Conservation (phyloP, 192 early-diverging fungal genomes). For the Coemansia sp. region DNA sequence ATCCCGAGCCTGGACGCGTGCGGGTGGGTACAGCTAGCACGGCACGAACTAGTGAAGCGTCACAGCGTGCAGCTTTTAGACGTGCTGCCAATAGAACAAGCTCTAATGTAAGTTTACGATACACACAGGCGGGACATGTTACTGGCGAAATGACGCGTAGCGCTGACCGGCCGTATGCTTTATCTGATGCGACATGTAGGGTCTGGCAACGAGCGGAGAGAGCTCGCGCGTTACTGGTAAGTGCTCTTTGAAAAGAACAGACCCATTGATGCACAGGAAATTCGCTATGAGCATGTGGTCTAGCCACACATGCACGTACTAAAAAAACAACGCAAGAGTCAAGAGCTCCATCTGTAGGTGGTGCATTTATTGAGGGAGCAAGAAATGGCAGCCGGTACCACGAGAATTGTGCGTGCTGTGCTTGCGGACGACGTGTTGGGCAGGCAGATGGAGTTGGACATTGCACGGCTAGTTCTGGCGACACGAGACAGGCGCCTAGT, state of each 20-base stretch:
- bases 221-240: constrained; percentile 39
- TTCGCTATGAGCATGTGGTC: not conserved
- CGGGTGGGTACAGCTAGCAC: constrained; percentile 30
- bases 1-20: constrained; percentile 23
- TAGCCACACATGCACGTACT: constrained; percentile 1
- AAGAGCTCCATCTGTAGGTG: constrained; percentile 26
- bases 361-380: constrained; percentile 29
- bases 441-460: constrained; percentile 20
- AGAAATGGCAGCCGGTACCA: not conserved
- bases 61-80: constrained; percentile 17
- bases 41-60: constrained; percentile 13
- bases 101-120: constrained; percentile 24
- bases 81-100: not conserved
- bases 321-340: constrained; percentile 7
- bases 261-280: not conserved
- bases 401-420: constrained; percentile 14
- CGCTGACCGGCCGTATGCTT: not conserved
- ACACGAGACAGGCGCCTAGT: constrained; percentile 29
- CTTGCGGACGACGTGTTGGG: constrained; percentile 12
- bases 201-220: constrained; percentile 25
- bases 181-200: constrained; percentile 15
- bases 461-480: constrained; percentile 20
- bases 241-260: not conserved
- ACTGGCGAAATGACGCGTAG: not conserved
- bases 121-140: not conserved